phyloP scores from a whole-genome alignment of 257 asterid genomes.

The Forsythia viridissima region DNA sequence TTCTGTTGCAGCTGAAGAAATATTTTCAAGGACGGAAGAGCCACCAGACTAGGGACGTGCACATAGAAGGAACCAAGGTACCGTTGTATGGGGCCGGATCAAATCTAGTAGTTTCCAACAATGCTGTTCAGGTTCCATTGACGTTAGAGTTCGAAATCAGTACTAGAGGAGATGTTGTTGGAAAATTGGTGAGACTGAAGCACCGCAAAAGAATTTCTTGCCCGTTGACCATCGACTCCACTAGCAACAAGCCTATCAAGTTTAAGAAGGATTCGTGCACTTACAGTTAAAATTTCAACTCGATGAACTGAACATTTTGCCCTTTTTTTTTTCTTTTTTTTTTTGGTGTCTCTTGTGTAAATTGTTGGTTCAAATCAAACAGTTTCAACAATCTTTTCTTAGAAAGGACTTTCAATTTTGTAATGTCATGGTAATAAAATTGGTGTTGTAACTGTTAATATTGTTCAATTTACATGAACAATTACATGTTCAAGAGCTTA shows the following conservation, averaged over 20 bases:
- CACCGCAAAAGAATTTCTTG: conserved; percentile 58
- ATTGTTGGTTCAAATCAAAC: conserved; percentile 10
- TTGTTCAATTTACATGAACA: too few species aligned
- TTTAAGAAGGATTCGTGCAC: conserved; percentile 69
- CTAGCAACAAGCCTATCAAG: conserved; percentile 65
- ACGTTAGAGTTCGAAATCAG: conserved; percentile 56
- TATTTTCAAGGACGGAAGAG: conserved; percentile 86
- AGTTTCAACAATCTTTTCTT: conserved; percentile 13
- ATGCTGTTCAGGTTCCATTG: conserved; percentile 59
- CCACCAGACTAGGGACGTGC: conserved; percentile 53
- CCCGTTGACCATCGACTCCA: conserved; percentile 64
- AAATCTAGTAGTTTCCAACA: conserved; percentile 34
- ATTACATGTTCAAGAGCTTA: too few species aligned
- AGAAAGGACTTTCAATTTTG: conserved; percentile 14
- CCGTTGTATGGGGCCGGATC: conserved; percentile 95
- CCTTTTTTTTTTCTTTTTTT: background rate
- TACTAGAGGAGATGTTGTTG: conserved; percentile 79
- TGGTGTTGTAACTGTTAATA: background rate
- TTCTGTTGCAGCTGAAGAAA: conserved; percentile 57
- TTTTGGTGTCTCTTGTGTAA: background rate
- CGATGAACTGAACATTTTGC: background rate
- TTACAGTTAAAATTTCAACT: conserved; percentile 40
- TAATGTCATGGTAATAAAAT: conserved; percentile 13
- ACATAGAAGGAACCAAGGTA: conserved; percentile 67
- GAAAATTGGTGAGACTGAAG: conserved; percentile 76